phyloP scores from a whole-genome alignment of 805 yeast species.

The Blastobotrys attinorum region DNA sequence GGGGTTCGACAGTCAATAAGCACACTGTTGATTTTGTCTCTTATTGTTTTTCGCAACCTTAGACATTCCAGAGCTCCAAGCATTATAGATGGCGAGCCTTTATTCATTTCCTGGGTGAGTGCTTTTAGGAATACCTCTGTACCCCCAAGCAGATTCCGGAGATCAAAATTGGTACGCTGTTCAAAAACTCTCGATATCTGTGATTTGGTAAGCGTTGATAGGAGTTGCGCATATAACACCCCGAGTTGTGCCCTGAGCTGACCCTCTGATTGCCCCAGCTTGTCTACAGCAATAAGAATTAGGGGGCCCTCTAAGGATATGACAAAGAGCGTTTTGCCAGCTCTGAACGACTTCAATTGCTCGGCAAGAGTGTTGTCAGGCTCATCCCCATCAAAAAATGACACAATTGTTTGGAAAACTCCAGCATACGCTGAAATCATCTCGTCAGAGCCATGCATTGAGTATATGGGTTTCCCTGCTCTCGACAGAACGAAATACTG shows the following conservation, averaged over 20 bases:
- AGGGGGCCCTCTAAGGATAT: slow-evolving; percentile 62
- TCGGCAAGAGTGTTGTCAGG: slow-evolving; percentile 3
- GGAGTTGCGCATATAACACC: slow-evolving; percentile 62
- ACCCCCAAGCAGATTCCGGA: slow-evolving; percentile 65
- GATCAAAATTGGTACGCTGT: slow-evolving; percentile 70
- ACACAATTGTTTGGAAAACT: slow-evolving; percentile 67
- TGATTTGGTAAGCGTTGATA: slow-evolving; percentile 79
- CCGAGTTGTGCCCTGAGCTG: slow-evolving; percentile 58
- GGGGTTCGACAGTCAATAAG: slow-evolving; percentile 42
- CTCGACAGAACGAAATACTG: slow-evolving; percentile 72
- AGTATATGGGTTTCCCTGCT: slow-evolving; percentile 85
- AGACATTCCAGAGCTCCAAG: slow-evolving; percentile 61
- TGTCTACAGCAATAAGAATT: slow-evolving; percentile 56
- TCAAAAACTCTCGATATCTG: slow-evolving; percentile 62
- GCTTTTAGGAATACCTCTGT: slow-evolving; percentile 69
- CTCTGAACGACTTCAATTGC: slow-evolving; percentile 36
- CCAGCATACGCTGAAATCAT: slow-evolving; percentile 67
- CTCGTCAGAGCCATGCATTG: slow-evolving; percentile 66
- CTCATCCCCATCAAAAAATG: slow-evolving; percentile 39
- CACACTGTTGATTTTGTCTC: slow-evolving; percentile 51
- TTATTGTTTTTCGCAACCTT: slow-evolving; percentile 46
- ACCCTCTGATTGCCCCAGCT: slow-evolving; percentile 27
- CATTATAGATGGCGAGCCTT: slow-evolving; percentile 50
- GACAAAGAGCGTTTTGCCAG: slow-evolving; percentile 46
- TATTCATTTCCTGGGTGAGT: slow-evolving; percentile 46